phyloP scores from a whole-genome alignment of 768 basidiomycete species.

The Leccinellum rugosiceps region DNA sequence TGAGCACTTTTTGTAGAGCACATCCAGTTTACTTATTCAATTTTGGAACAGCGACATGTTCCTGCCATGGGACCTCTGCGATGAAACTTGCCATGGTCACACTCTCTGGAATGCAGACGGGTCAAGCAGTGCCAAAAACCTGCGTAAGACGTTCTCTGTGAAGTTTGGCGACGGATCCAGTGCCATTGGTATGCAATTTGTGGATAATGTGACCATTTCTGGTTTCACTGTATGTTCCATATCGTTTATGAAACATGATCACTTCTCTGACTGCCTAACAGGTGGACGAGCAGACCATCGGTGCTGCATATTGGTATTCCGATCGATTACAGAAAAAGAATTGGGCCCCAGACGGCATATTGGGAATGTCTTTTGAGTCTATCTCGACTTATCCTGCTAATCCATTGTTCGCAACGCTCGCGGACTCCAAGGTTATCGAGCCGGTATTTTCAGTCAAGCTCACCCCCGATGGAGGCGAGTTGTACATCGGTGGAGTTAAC shows the following conservation, averaged over 20 bases:
- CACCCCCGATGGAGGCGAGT: background rate
- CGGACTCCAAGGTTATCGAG: background rate
- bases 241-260: background rate
- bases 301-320: background rate
- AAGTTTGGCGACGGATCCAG: background rate
- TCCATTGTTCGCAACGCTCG: background rate
- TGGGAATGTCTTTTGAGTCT: background rate
- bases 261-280: background rate
- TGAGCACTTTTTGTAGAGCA: background rate
- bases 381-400: background rate
- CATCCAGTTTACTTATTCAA: background rate
- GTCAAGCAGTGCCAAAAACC: background rate
- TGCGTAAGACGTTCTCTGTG: background rate
- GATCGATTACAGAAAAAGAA: background rate
- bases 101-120: background rate
- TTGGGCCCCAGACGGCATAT: background rate
- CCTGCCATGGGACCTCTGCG: background rate
- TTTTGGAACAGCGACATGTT: background rate
- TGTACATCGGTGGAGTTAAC: background rate
- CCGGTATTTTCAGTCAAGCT: background rate
- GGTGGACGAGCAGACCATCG: background rate
- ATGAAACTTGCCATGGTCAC: background rate
- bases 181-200: background rate
- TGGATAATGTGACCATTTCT: background rate
- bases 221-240: background rate